phyloP scores from a whole-genome alignment of 768 basidiomycete species.

The Boletus vinaceobasis region DNA sequence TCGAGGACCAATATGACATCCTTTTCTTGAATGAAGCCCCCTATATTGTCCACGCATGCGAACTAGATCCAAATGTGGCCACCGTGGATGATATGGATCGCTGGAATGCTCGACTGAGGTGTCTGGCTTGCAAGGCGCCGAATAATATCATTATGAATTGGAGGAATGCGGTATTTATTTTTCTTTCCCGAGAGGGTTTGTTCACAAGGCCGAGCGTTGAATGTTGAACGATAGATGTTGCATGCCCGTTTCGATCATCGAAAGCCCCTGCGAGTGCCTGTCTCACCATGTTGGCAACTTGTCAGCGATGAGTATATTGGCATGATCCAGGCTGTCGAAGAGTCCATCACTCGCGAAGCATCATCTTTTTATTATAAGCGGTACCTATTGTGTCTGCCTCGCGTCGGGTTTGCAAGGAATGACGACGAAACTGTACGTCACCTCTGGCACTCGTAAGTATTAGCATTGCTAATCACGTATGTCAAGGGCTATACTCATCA shows the following conservation, averaged over 20 bases:
- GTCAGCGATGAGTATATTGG: background rate
- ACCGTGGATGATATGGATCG: conserved; percentile 2
- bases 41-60: background rate
- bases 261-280: no score
- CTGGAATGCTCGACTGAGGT: conserved; percentile 6
- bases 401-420: background rate
- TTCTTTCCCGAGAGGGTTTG: background rate
- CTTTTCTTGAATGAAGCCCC: background rate
- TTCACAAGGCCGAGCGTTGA: background rate
- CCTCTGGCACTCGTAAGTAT: background rate
- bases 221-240: background rate
- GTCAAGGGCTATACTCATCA: background rate
- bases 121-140: background rate
- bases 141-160: background rate
- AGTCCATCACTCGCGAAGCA: no score
- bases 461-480: background rate
- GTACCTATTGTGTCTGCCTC: conserved; percentile 3
- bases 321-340: background rate
- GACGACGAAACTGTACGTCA: background rate
- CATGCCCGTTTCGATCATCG: background rate
- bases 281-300: background rate
- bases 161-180: conserved; percentile 1
- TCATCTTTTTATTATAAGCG: background rate
- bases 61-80: conserved; percentile 3
- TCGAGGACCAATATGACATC: background rate